Conservation (phyloP, 2,329 filamentous ascomycete species). For the Hypoxylon sp. region DNA sequence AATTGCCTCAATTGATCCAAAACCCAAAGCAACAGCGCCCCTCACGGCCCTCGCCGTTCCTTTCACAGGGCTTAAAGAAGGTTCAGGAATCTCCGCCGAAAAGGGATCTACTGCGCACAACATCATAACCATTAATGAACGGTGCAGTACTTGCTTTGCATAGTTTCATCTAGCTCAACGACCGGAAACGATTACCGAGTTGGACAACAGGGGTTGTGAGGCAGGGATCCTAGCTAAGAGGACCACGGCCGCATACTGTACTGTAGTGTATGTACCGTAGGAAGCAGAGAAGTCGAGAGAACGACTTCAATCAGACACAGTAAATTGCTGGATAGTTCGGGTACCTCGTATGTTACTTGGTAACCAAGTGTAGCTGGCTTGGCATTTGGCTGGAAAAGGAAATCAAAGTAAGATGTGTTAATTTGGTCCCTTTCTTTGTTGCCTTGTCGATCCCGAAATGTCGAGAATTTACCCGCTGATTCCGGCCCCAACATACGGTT, state of each 20-base stretch:
- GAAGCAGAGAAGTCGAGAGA: conserved; percentile 9
- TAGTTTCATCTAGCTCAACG: conserved; percentile 29
- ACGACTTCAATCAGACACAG: conserved; percentile 15
- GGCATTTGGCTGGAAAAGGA: conserved; percentile 7
- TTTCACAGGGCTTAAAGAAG: conserved; percentile 36
- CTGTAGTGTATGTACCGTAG: neutral
- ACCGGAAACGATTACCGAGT: conserved; percentile 41
- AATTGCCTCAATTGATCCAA: conserved; percentile 35
- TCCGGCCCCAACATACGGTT: conserved; percentile 24
- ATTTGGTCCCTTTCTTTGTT: conserved; percentile 8
- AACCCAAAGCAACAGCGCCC: conserved; percentile 26
- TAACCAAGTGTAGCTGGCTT: neutral
- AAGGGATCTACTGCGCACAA: conserved; percentile 12
- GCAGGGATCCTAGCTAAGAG: conserved; percentile 29
- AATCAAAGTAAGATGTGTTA: conserved; percentile 28
- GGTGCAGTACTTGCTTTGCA: conserved; percentile 22
- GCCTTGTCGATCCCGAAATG: conserved; percentile 42
- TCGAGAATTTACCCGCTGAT: conserved; percentile 44
- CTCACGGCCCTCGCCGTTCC: conserved; percentile 27
- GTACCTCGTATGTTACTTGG: conserved; percentile 10
- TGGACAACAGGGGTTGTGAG: conserved; percentile 27
- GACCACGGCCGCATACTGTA: neutral
- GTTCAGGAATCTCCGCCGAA: conserved; percentile 38
- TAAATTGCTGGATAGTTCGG: conserved; percentile 8
- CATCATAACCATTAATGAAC: neutral